Percentiles rank a stretch among this genome's conserved stretches.
These are phyloP conservation scores for Suhomyces coccinellae DNA, from an alignment of 1,139 yeast genomes.

Conservation along the genomic window DNA sequence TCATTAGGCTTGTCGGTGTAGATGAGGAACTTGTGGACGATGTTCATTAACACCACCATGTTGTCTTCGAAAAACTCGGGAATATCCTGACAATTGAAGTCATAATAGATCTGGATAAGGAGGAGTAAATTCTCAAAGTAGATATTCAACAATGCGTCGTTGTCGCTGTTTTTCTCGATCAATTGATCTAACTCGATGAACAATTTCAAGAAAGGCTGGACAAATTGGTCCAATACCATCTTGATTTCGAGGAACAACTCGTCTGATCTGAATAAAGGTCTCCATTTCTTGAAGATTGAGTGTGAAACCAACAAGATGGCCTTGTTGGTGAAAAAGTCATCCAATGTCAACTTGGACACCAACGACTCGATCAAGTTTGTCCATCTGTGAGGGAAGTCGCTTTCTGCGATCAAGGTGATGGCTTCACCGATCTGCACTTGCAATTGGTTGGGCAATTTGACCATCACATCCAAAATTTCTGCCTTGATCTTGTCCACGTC, in stretches of 20 bases:
- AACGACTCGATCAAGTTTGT: conserved; percentile 73
- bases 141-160: conserved; percentile 48
- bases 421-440: conserved; percentile 95
- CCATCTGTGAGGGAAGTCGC: conserved; percentile 95
- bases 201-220: conserved; percentile 73
- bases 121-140: conserved; percentile 72
- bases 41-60: conserved; percentile 70
- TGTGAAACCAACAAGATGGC: conserved; percentile 93
- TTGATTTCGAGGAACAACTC: conserved; percentile 86
- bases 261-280: conserved; percentile 90
- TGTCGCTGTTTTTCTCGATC: conserved; percentile 51
- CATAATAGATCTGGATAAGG: conserved; percentile 80
- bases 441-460: conserved; percentile 66
- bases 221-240: conserved; percentile 80
- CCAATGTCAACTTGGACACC: conserved; percentile 59
- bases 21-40: conserved; percentile 76
- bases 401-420: conserved; percentile 87
- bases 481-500: conserved; percentile 71
- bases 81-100: conserved; percentile 94
- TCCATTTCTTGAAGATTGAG: conserved; percentile 94
- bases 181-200: conserved; percentile 65
- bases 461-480: conserved; percentile 83
- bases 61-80: conserved; percentile 98
- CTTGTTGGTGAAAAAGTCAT: conserved; percentile 72
- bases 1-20: conserved; percentile 48